Evolutionary conservation across 106 monocot genomes (phyloP).

Genomic region (Dendrobium nobile): DNA sequence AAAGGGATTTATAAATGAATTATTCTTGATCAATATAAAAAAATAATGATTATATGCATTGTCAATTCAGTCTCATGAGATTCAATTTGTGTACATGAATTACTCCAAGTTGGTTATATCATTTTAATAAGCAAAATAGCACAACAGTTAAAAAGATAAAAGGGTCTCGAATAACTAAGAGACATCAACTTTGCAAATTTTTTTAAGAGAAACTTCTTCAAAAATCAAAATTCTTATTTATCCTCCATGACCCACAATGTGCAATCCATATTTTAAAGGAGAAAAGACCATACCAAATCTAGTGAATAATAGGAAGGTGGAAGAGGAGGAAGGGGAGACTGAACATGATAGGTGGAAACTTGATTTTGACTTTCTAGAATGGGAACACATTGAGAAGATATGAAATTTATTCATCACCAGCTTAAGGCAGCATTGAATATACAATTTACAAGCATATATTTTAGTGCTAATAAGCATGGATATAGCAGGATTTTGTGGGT

Average conservation of each 20-base stretch:
- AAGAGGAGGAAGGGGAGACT: neutral
- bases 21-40: too few species aligned
- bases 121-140: neutral
- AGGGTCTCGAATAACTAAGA: too few species aligned
- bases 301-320: neutral
- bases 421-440: neutral
- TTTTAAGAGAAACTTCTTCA: neutral
- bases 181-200: neutral
- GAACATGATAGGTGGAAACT: neutral
- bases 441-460: neutral
- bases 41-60: too few species aligned
- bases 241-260: neutral
- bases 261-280: neutral
- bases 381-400: slow-evolving; percentile 9
- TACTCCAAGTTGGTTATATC: too few species aligned
- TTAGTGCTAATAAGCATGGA: neutral
- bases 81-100: too few species aligned
- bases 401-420: neutral
- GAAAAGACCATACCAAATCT: too few species aligned
- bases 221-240: neutral
- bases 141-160: too few species aligned
- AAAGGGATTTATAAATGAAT: too few species aligned
- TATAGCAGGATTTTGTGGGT: neutral
- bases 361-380: neutral
- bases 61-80: too few species aligned